Base-by-base conservation (phyloP, 2,329 filamentous ascomycete genomes). In the Grosmannia penicillata region DNA sequence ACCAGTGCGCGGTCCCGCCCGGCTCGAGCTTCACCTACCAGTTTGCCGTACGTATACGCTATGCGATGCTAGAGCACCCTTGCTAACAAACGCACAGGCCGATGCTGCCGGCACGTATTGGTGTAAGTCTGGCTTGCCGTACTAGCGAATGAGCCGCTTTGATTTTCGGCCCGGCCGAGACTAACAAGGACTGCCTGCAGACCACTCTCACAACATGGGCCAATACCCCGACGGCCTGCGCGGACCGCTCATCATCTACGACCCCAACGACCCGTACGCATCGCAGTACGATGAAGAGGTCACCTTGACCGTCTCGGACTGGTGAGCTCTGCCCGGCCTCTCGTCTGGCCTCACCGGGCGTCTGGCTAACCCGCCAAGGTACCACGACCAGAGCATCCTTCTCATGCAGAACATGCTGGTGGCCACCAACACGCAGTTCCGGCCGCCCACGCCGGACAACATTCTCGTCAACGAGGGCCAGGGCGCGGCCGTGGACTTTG, bases 181-280 rank as follows among this genome's bases (percentile, higher is more conserved):
- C n/a, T n/a, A n/a, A n/a, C n/a, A n/a, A n/a, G n/a, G n/a, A n/a
- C n/a, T n/a, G n/a, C 15, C 4, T 15, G 29, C 40, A 64, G 59
- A 78, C 45, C 77, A 82, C 54, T 76, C 72, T 1, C 77, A 81
- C 52, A 63, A 68, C 39, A 66, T 67, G 56, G 73, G 67, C 2
- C 75, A 79, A 49, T 81, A 79, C 47, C 73, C 75, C 0, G 76
- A 81, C 51, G 76, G 76, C n/a, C 60, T 79, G 32, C 70, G 75
- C 15, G 74, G 72, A 2, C 58, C 72, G 0, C 49, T 81, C 30
- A 70, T 80, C 39, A 62, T 80, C 11, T 65, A 75, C 36, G 74
- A 79, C 47, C 64, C 64, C 0, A 52, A 64, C 0, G 60, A 70
- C 22, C 72, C 72, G 1, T 75, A 70, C 48, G 49, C 55, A 9